Evolutionary conservation across 2,329 filamentous ascomycete species (phyloP), one percentile per base, ranked within the genome.

Genomic region (Epichloe uncinata): DNA sequence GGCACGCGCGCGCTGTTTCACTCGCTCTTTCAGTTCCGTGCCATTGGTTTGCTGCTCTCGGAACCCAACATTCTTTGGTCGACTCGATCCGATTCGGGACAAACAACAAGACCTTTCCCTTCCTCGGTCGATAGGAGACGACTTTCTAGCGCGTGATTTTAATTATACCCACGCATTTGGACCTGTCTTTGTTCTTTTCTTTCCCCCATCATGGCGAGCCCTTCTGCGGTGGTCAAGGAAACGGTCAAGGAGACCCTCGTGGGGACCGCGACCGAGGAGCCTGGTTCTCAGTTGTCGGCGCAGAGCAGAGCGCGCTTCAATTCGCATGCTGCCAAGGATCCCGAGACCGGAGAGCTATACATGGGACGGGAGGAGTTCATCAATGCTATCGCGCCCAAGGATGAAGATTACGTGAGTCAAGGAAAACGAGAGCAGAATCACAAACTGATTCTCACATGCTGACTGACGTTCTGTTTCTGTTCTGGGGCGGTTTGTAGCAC

Each of bases 301-400:
- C 83, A 90, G 66, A 82, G 84, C 56, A 86, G 82, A 69, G 73
- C 81, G 51, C 81, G 81, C 54, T 98, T 97, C 69, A 69, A 81
- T 59, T 78, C 78, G 62, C 75, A 90, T 72, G 87, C 93, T 40
- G 70, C 77, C 61, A 85, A 84, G 65, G 87, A 95, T 62, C 73
- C 83, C 53, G 74, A 81, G 58, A 77, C 81, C 9, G 90, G 85
- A 52, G 87, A 96, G 61, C 73, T 82, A 50, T 88, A 78, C 63
- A 85, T 98, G 79, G 82, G 78, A 43, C 79, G 85, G 54, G 80
- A 90, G n/a, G 80, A 94, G 65, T 98, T 98, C 66, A 81, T 96
- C 60, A 76, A 90, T 61, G 91, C 91, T 30, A 82, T 98, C 70
- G 90, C 88, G 58, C 93, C 93, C 5, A 76, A 78, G 45, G 75